Evolutionary conservation across 495 filamentous ascomycete species (phyloP), one percentile per base, ranked within the genome.

Genomic region (Cercophora scortea): DNA sequence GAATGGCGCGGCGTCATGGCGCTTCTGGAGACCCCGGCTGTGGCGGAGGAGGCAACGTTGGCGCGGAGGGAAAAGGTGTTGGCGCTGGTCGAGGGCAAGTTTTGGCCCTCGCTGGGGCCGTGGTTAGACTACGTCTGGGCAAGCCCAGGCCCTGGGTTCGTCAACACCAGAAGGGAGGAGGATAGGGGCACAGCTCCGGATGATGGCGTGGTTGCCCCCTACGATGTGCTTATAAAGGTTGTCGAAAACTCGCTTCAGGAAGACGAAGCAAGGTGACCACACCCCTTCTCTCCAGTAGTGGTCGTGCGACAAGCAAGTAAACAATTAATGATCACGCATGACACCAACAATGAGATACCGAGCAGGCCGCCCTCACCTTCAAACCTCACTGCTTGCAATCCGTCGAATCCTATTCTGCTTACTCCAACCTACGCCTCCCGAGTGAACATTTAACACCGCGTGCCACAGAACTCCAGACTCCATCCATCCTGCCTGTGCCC

Each of bases 1-100:
- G 86, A 94, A 45, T 96, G 89, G 82, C 72, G 79, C 17, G 85
- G 79, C 64, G 86, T 91, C 35, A 62, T 93, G 10, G 83, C 90
- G 52, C 83, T 85, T 0, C 64, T 77, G 12, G 57, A 58, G 34
- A 44, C 55, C 17, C 56, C 64, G 33, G 60, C 44, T 13, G 39
- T 2, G 10, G 54, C 58, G 78, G 32, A 73, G 72, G 71, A 42
- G 50, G 85, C 79, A 78, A 87, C 83, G 55, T 60, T 77, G 33
- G 73, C 77, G 39, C 73, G 85, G 11, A 72, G 78, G 35, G 66
- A 70, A 35, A 81, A 82, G 52, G 82, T 89, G 35, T 55, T 80
- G 52, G 70, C 71, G 18, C 56, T 89, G 19, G 80, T 84, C 1
- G 70, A 79, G 51, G 73, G 81, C 10, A 76, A 71, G 58, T 64